Conservation (phyloP, 176 grass and related monocot genomes). For the bread wheat (Triticum aestivum) region DNA sequence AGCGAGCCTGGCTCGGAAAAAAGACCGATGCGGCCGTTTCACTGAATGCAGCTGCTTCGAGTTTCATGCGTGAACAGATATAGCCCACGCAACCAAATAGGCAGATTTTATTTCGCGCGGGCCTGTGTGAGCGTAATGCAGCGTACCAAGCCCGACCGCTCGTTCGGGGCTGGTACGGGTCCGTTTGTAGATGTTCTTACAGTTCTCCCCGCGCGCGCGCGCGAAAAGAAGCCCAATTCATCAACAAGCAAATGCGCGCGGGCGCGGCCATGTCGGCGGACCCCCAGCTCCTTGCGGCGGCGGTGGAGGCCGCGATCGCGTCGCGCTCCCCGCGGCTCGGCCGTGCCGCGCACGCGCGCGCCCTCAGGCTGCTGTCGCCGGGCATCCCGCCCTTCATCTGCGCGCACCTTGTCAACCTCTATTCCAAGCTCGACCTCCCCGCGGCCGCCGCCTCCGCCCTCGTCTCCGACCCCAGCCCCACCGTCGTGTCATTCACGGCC, state of each 20-base stretch:
- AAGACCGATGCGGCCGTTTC: too few species aligned
- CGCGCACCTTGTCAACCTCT: conserved; percentile 81
- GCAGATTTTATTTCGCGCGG: too few species aligned
- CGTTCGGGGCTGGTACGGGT: too few species aligned
- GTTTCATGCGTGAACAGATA: too few species aligned
- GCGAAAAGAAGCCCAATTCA: not conserved
- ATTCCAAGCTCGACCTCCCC: conserved; percentile 82
- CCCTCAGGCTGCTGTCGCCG: conserved; percentile 33
- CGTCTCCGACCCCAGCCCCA: conserved; percentile 56
- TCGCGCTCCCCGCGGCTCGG: conserved; percentile 45
- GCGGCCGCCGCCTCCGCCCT: conserved; percentile 40
- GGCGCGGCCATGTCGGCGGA: conserved; percentile 12
- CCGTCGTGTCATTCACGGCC: conserved; percentile 67
- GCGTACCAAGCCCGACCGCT: too few species aligned
- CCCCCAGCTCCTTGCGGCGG: conserved; percentile 49
- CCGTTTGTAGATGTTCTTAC: too few species aligned
- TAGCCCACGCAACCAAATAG: too few species aligned
- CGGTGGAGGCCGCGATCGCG: conserved; percentile 52
- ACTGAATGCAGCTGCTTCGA: too few species aligned
- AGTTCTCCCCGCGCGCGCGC: too few species aligned
- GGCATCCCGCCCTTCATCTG: conserved; percentile 58
- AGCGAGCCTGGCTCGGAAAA: too few species aligned
- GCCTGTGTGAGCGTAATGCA: too few species aligned
- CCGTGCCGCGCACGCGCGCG: conserved; percentile 60
- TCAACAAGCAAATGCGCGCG: conserved; percentile 3